phyloP scores from a whole-genome alignment of 2,329 filamentous ascomycete species.

The Alternaria novae-zelandiae region DNA sequence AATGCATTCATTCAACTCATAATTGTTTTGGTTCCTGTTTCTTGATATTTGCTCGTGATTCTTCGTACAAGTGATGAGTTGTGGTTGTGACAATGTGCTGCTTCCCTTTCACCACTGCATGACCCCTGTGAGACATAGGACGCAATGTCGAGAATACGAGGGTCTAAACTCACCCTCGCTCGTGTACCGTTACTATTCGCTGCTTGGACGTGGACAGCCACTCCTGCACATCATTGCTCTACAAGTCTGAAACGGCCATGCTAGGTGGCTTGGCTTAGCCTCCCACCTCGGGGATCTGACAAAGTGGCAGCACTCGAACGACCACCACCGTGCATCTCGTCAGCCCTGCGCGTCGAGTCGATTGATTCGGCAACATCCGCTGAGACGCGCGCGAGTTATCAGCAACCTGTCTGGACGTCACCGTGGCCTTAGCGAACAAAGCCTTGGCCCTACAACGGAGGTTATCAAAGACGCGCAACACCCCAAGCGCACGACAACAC shows the following conservation, averaged over 20 bases:
- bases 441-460: slow-evolving; percentile 27
- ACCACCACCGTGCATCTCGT: slow-evolving; percentile 15
- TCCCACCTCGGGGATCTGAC: slow-evolving; percentile 19
- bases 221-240: slow-evolving; percentile 31
- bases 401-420: slow-evolving; percentile 32
- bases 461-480: slow-evolving; percentile 28
- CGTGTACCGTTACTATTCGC: slow-evolving; percentile 1
- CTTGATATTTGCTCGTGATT: neutral
- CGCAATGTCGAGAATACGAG: neutral
- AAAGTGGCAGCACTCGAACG: slow-evolving; percentile 24
- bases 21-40: neutral
- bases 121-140: neutral
- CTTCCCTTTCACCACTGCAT: neutral
- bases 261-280: slow-evolving; percentile 32
- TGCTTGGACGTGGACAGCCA: slow-evolving; percentile 12
- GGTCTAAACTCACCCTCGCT: neutral
- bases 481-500: slow-evolving; percentile 15
- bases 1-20: neutral
- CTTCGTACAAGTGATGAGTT: too few species aligned
- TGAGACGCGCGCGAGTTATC: slow-evolving; percentile 31
- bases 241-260: slow-evolving; percentile 34
- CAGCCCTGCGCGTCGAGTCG: slow-evolving; percentile 26
- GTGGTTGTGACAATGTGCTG: neutral
- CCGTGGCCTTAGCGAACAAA: slow-evolving; percentile 46
- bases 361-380: slow-evolving; percentile 31